Evolutionary conservation across 371 early-diverging fungal species (phyloP).

Genomic region (Capillidium rhysosporum): DNA sequence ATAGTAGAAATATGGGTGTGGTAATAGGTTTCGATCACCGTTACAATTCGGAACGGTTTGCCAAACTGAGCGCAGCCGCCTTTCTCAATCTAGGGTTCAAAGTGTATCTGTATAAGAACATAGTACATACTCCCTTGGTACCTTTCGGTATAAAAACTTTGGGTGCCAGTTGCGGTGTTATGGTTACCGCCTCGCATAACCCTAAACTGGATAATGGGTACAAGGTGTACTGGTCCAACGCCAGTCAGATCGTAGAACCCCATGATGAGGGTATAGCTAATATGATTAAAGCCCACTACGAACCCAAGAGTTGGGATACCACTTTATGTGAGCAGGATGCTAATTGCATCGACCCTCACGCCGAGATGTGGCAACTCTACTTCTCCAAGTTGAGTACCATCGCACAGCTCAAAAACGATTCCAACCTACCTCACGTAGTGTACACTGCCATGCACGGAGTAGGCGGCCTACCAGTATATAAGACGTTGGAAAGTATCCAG

Average conservation of each 20-base stretch:
- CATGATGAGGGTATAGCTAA: slow-evolving; percentile 65
- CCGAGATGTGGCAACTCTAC: slow-evolving; percentile 42
- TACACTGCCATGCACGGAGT: slow-evolving; percentile 97
- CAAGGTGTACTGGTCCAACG: slow-evolving; percentile 91
- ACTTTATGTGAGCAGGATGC: slow-evolving; percentile 26
- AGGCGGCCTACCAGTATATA: slow-evolving; percentile 52
- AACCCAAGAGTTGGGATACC: slow-evolving; percentile 61
- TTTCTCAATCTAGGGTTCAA: slow-evolving; percentile 62
- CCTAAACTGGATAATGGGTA: slow-evolving; percentile 97
- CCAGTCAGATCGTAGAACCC: slow-evolving; percentile 84
- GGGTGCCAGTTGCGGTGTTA: slow-evolving; percentile 73
- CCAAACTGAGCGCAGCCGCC: slow-evolving; percentile 63
- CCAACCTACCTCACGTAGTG: slow-evolving; percentile 32
- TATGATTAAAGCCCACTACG: slow-evolving; percentile 41
- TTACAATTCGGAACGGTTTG: slow-evolving; percentile 67
- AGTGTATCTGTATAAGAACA: slow-evolving; percentile 54
- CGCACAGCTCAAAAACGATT: slow-evolving; percentile 13
- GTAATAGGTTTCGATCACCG: slow-evolving; percentile 95
- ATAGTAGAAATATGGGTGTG: slow-evolving; percentile 43
- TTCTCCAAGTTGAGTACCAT: slow-evolving; percentile 31
- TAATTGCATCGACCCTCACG: slow-evolving; percentile 26
- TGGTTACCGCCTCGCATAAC: slow-evolving; percentile 97
- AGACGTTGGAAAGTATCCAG: slow-evolving; percentile 43
- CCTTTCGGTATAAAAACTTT: slow-evolving; percentile 65
- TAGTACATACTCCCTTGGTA: slow-evolving; percentile 81